Base-by-base conservation (phyloP, 371 early-diverging fungal genomes). In the Mucor sp. region DNA sequence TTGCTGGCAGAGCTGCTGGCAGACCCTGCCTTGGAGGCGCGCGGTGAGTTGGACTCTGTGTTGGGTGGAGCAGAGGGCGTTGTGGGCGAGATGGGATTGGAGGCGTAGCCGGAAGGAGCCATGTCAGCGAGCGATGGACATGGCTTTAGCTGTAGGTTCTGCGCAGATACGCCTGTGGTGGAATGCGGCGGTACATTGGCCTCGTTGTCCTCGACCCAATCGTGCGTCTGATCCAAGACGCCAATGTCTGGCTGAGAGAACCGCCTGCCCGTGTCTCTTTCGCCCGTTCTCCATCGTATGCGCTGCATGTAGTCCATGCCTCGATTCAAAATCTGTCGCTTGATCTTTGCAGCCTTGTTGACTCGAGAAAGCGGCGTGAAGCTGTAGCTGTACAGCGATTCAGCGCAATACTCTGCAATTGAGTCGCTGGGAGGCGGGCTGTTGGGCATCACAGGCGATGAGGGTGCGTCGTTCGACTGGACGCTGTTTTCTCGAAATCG, bases 341-440 rank as follows among this genome's bases (percentile, higher is more conserved):
- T 76, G 43, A 74, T 81, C 53, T 76, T 80, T 2, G 77, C 71
- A 21, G 75, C 73, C 62, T 70, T 65, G 60, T 71, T 74, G 23
- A 81, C 79, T 23, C 79, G 76, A 19, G 77, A 73, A 8, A 81
- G 69, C 14, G 77, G 78, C 1, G 84, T 81, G 68, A 87, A 87
- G n/a, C 86, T 86, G 66, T 78, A 87, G 27, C 86, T 86, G 59
- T 87, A 85, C 2, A 88, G 60, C 0, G 89, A 87, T 58, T 87
- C 83, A 53, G 82, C 33, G 41, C 73, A 73, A 25, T 73, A 73
- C 56, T 73, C 69, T 23, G 73, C 69, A 39, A 73, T 66, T 1
- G 69, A 69, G 56, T 66, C 66, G 27, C 23, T 62, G 15, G 55
- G 60, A 4, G 63, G 32, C 47, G 58, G 58, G 43, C 17, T 44